Evolutionary conservation across 2,329 filamentous ascomycete species (phyloP).

Genomic region (Talaromyces piceae): DNA sequence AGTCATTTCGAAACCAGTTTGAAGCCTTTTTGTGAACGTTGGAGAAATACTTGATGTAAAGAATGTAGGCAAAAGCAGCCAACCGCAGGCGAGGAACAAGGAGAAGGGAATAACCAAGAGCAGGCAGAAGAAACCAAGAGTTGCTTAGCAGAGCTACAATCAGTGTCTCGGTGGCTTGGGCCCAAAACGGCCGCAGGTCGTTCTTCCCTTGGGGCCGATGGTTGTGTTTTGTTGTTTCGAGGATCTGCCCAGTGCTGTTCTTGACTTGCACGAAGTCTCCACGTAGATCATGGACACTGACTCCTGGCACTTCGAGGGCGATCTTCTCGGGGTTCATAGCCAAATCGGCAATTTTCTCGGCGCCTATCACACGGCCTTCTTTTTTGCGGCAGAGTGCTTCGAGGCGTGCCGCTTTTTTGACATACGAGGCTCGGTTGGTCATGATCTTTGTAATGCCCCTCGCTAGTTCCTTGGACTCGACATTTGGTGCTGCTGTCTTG

Average conservation of each 20-base stretch:
- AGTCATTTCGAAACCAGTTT: constrained; percentile 61
- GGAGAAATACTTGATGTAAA: constrained; percentile 63
- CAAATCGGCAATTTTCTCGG: constrained; percentile 17
- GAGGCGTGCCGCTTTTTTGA: constrained; percentile 13
- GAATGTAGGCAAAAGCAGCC: constrained; percentile 57
- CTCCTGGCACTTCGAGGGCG: constrained; percentile 14
- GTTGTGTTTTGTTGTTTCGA: constrained; percentile 2
- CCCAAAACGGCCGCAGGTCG: background rate
- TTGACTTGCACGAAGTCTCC: constrained; percentile 12
- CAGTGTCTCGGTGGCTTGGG: constrained; percentile 10
- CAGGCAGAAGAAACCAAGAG: constrained; percentile 40
- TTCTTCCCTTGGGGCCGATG: constrained; percentile 5
- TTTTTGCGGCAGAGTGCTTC: constrained; percentile 16
- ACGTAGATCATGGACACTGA: constrained; percentile 7
- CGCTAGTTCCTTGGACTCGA: constrained; percentile 17
- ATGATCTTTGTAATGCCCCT: constrained; percentile 20
- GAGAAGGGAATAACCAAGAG: constrained; percentile 74
- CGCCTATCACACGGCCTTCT: constrained; percentile 15
- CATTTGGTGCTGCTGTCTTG: constrained; percentile 22
- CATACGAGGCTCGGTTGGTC: constrained; percentile 14
- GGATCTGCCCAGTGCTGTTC: constrained; percentile 12
- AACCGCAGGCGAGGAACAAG: constrained; percentile 76
- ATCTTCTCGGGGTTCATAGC: constrained; percentile 15
- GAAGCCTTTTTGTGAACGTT: constrained; percentile 62
- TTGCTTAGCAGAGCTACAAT: constrained; percentile 15